phyloP scores from a whole-genome alignment of 1,284 basidiomycete genomes.

The Sporisorium graminicola region DNA sequence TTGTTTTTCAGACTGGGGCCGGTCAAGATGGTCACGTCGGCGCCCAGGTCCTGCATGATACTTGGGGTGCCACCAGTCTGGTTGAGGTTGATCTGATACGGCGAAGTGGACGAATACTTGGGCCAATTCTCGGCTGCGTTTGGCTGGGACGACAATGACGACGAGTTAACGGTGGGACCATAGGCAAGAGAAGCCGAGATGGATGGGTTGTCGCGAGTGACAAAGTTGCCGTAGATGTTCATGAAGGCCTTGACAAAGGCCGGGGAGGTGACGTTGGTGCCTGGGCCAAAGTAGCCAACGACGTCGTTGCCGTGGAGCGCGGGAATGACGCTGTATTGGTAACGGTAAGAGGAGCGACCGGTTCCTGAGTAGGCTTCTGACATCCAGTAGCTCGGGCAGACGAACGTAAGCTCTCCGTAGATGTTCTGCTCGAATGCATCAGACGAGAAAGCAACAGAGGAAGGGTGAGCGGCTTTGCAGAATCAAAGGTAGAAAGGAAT shows the following conservation, averaged over 20 bases:
- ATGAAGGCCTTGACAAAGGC: constrained; percentile 38
- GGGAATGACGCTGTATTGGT: constrained; percentile 41
- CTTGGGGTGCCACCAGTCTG: constrained; percentile 26
- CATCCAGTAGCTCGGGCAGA: constrained; percentile 48
- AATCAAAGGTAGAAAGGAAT: not conserved
- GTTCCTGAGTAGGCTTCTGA: constrained; percentile 39
- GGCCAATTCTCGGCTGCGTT: constrained; percentile 35
- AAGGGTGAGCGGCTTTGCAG: not conserved
- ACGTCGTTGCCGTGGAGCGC: constrained; percentile 40
- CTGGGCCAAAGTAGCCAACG: constrained; percentile 32
- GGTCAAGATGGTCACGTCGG: constrained; percentile 7
- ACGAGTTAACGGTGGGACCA: constrained; percentile 6
- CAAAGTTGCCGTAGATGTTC: constrained; percentile 42
- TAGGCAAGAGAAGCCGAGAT: constrained; percentile 23
- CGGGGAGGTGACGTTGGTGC: constrained; percentile 10
- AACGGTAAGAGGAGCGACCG: constrained; percentile 26
- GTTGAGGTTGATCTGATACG: constrained; percentile 43
- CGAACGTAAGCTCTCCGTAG: constrained; percentile 41
- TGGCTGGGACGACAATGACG: not conserved
- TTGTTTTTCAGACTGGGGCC: constrained; percentile 7
- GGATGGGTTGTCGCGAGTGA: constrained; percentile 31
- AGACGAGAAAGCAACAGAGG: not conserved
- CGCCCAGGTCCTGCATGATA: constrained; percentile 7
- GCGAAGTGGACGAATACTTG: constrained; percentile 13
- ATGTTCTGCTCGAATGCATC: constrained; percentile 22